Base-by-base conservation (phyloP, 305 asterid genomes). In the Stenogyne calaminthoides region DNA sequence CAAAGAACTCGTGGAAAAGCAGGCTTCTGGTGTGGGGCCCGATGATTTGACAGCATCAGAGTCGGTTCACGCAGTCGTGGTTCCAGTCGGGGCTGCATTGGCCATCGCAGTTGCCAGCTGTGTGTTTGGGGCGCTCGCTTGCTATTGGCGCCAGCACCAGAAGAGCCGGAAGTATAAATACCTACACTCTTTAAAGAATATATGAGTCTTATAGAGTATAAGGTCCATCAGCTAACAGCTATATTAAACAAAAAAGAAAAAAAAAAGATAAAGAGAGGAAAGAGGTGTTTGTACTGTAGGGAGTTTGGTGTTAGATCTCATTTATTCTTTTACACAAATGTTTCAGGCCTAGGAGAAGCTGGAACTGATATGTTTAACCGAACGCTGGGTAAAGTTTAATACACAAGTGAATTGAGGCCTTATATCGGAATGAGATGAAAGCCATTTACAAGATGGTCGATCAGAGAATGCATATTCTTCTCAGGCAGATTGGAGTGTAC, bases 31-130 rank as follows among this genome's bases (percentile, higher is more conserved):
- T 29, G 25, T 80, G 37, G 44, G 64, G 7, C 68, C 60, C 25
- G 92, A 91, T 44, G 93, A 92, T 64, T 42, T 78, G 71, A 70
- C 77, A 27, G 80, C 91, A 47, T 70, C 93, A 20, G 79, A 85
- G 29, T 73, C 96, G 15, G 84, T 87, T 42, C 78, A 85, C 36
- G 89, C 95, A 8, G 81, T 89, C 15, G 91, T 84, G 67, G 97
- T 90, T 27, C 97, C 98, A 8, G 87, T 90, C 1, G 98, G 98
- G 40, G 97, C 96, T 32, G 99, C 96, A 8, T 59, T 91, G 80
- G 99, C 95, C 20, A 88, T 93, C 62, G 97, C 96, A 12, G 84
- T 87, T 15, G 96, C 96, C 16, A 93, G 98, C 96, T 91, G 97
- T 78, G 94, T 86, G 47, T 93, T 93, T n/a, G 98, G 94, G 76